Percentiles rank a stretch among this genome's conserved stretches.
Evolutionary conservation across 169 alveolate genomes (phyloP).

Genomic region (Cyclospora cayetanensis): DNA sequence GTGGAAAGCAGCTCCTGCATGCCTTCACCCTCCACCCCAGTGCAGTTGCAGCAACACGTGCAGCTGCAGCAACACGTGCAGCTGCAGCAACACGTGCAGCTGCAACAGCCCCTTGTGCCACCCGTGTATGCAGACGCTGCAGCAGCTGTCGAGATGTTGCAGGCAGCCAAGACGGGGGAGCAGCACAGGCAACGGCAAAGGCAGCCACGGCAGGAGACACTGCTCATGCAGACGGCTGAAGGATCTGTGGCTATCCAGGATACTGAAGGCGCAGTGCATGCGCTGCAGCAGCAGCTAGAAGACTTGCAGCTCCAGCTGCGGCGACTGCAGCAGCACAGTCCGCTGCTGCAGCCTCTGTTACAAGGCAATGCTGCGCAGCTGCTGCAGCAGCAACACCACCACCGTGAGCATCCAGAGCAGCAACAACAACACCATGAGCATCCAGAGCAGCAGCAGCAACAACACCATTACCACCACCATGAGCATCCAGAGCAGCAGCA

Average conservation of each 20-base stretch:
- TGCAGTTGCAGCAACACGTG: neutral
- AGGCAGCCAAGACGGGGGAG: neutral
- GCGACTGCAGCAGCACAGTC: neutral
- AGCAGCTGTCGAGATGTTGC: too few relatives aligned
- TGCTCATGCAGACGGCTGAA: neutral
- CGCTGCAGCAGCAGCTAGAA: neutral
- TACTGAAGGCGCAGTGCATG: neutral
- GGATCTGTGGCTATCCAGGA: neutral
- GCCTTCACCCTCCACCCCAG: neutral
- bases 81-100: neutral
- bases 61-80: neutral
- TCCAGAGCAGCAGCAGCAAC: neutral
- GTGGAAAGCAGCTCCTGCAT: neutral
- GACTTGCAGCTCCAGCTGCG: neutral
- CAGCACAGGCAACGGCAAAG: neutral
- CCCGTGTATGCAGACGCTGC: slow-evolving; percentile 5
- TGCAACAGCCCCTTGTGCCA: neutral
- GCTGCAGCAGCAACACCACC: neutral
- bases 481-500: neutral
- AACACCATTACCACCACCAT: neutral
- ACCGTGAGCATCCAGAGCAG: neutral
- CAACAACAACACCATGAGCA: neutral
- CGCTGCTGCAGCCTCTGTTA: too few relatives aligned
- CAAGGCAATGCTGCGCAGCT: too few relatives aligned
- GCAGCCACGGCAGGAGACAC: neutral